A percentile compares a stretch with the other conserved stretches of the same genome.
phyloP scores from a whole-genome alignment of 1,284 basidiomycete species.

The Sanguinoderma infundibulare region DNA sequence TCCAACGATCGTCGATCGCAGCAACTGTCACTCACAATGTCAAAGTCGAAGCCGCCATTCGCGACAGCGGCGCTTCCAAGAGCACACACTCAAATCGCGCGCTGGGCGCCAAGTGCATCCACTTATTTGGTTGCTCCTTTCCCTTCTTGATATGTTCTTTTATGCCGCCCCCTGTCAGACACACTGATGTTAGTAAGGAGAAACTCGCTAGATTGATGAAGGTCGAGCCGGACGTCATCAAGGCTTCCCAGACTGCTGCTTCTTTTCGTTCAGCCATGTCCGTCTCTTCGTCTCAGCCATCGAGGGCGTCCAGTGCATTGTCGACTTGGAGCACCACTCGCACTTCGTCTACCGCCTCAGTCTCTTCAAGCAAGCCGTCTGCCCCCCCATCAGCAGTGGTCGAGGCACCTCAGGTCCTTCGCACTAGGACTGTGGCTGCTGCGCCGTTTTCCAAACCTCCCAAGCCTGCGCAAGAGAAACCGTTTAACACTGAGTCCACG shows the following conservation, averaged over 20 bases:
- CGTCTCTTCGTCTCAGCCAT: not conserved
- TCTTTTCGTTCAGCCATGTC: not conserved
- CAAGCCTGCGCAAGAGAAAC: not conserved
- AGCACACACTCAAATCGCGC: not conserved
- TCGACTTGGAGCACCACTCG: not conserved
- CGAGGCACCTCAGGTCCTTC: not conserved
- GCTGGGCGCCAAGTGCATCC: not conserved
- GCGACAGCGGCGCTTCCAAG: not conserved
- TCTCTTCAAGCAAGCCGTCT: too few relatives aligned
- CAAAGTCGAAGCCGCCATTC: too few relatives aligned
- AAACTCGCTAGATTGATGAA: not conserved
- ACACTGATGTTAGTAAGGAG: too few relatives aligned
- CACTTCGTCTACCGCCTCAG: too few relatives aligned
- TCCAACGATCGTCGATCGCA: too few relatives aligned
- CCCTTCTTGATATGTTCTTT: too few relatives aligned
- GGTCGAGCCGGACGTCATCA: not conserved
- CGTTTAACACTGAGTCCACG: not conserved
- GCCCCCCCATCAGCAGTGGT: too few relatives aligned
- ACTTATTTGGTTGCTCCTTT: not conserved
- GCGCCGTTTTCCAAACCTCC: not conserved
- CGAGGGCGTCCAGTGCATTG: not conserved
- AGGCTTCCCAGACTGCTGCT: not conserved
- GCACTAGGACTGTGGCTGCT: not conserved
- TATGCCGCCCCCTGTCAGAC: too few relatives aligned
- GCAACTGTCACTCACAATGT: not conserved